Base-by-base conservation (phyloP, 192 early-diverging fungal genomes). In the Ambispora gerdemannii region DNA sequence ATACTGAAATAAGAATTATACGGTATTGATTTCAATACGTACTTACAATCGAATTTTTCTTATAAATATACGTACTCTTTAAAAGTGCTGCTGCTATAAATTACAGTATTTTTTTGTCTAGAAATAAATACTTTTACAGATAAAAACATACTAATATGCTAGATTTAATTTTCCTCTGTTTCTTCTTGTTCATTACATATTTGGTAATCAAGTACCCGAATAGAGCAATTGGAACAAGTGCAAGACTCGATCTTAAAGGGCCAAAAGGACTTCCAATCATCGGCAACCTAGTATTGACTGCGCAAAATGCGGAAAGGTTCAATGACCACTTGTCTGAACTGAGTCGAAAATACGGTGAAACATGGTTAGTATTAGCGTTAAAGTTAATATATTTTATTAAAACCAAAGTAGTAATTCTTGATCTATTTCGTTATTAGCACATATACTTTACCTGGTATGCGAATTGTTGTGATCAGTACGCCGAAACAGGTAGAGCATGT, bases 171-270 rank as follows among this genome's bases (percentile, higher is more conserved):
- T n/a, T n/a, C n/a, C n/a, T n/a, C n/a, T n/a, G n/a, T 34, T 50
- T 67, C 32, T 55, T 77, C 8, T 13, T 77, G 30, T 19, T 50
- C 3, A 28, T 74, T 2, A 34, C 71, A n/a, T 77, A 74, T 53
- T 33, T 67, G 6, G 24, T 74, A 22, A 52, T 77, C 50, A 76
- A 67, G 10, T 79, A 79, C 53, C 74, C 78, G 19, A 59, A 79
- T 69, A 62, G 78, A 50, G 70, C 72, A 2, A 68, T 76, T 30
- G 78, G 78, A 17, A 55, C 66, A 1, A 63, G 28, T 15, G 67
- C 72, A 19, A 72, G 78, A 1, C 4, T 22, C 11, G 74, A 79
- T 50, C 62, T 79, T 33, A 53, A 49, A 3, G 78, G 78, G 0
- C 78, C 78, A 22, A 28, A 61, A 3, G 78, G 72, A 3, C 47